Percentiles rank a stretch among this genome's conserved stretches.
Evolutionary conservation across 2,329 filamentous ascomycete species (phyloP).

Genomic region (Penicillium sp.): DNA sequence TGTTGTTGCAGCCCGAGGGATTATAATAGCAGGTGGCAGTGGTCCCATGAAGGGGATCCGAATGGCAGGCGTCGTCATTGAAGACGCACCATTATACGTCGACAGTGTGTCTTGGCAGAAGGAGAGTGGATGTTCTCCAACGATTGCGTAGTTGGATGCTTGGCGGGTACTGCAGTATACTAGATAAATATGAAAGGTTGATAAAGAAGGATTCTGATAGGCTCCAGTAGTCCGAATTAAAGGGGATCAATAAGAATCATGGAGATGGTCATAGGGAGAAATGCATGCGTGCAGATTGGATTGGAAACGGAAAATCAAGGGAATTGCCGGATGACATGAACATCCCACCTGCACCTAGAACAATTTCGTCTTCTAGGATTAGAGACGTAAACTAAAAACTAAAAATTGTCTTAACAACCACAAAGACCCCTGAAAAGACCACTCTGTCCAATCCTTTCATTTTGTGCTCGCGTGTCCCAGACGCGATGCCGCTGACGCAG

Average conservation of each 20-base stretch:
- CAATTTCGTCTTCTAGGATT: background rate
- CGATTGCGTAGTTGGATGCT: slow-evolving; percentile 14
- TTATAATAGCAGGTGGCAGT: slow-evolving; percentile 70
- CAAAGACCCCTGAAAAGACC: slow-evolving; percentile 16
- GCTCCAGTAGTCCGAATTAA: background rate
- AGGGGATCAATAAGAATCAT: background rate
- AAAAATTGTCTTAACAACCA: background rate
- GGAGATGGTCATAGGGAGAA: background rate
- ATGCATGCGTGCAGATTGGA: slow-evolving; percentile 9
- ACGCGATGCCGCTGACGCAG: slow-evolving; percentile 39
- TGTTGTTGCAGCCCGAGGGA: slow-evolving; percentile 70
- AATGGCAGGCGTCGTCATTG: slow-evolving; percentile 71
- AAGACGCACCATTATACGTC: slow-evolving; percentile 33
- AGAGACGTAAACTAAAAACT: background rate
- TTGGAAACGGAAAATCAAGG: slow-evolving; percentile 16
- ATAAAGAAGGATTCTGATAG: background rate
- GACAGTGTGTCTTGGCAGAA: slow-evolving; percentile 13
- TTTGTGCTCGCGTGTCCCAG: slow-evolving; percentile 25
- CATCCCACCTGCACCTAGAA: background rate
- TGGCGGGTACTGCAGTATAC: background rate
- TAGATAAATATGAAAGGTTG: background rate
- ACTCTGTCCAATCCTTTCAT: slow-evolving; percentile 23
- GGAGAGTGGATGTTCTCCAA: slow-evolving; percentile 5
- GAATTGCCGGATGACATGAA: slow-evolving; percentile 27
- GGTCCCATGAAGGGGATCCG: slow-evolving; percentile 89